phyloP scores from a whole-genome alignment of 2,329 filamentous ascomycete species.

The Phaeosphaeria sp. region DNA sequence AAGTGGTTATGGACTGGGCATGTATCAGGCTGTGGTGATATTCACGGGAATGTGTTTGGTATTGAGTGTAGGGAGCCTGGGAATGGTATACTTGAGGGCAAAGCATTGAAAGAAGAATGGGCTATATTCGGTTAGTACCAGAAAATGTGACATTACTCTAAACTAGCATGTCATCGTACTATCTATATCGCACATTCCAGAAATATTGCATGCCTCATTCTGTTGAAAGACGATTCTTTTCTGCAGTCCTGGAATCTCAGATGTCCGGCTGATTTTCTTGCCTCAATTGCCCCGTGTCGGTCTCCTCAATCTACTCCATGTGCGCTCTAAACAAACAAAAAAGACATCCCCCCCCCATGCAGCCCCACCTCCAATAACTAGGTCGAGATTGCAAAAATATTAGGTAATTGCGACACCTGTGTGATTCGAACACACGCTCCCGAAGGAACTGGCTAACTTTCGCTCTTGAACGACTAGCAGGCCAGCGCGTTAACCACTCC shows the following conservation, averaged over 20 bases:
- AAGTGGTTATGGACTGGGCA: constrained; percentile 14
- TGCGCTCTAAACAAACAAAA: background rate
- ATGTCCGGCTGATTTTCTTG: too few relatives aligned
- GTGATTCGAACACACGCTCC: constrained; percentile 42
- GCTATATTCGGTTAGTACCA: too few relatives aligned
- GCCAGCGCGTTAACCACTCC: constrained; percentile 32
- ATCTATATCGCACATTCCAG: too few relatives aligned
- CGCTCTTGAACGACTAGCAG: constrained; percentile 23
- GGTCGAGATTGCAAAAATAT: background rate
- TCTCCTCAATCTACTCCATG: too few relatives aligned
- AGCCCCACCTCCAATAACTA: background rate
- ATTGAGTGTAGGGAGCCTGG: constrained; percentile 16
- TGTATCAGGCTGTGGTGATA: constrained; percentile 19
- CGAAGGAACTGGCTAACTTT: constrained; percentile 38
- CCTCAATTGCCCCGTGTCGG: too few relatives aligned
- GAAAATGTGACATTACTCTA: too few relatives aligned
- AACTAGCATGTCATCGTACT: too few relatives aligned
- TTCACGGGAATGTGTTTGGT: constrained; percentile 21
- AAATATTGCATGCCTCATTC: too few relatives aligned
- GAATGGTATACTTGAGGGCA: constrained; percentile 6
- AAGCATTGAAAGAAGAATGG: background rate
- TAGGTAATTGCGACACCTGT: constrained; percentile 28
- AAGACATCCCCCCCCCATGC: background rate
- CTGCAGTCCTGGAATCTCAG: too few relatives aligned
- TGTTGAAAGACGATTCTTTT: too few relatives aligned